Evolutionary conservation across 768 basidiomycete species (phyloP).

Genomic region (Termitomyces sp.): DNA sequence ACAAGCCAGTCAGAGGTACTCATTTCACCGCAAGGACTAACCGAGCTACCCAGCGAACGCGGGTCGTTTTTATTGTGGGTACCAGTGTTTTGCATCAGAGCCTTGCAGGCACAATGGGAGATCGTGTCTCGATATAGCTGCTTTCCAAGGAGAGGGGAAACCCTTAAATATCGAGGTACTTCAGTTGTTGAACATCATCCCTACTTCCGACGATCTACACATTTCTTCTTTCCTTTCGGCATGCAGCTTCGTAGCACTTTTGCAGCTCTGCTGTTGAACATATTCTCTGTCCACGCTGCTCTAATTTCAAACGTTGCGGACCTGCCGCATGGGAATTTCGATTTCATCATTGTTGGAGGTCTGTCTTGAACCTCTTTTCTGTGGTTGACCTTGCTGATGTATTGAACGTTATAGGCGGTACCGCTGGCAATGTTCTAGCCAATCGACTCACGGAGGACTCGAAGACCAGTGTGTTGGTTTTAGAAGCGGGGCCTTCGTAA

Average conservation of each 20-base stretch:
- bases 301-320: constrained; percentile 2
- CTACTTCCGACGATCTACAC: background rate
- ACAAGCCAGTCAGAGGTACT: background rate
- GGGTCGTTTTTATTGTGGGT: background rate
- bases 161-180: background rate
- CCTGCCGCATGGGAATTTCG: background rate
- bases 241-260: constrained; percentile 5
- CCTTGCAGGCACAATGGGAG: background rate
- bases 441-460: constrained; percentile 18
- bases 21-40: background rate
- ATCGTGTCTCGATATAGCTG: background rate
- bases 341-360: constrained; percentile 10
- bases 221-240: background rate
- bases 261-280: background rate
- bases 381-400: background rate
- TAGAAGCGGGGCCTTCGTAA: constrained; percentile 19
- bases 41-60: background rate
- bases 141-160: background rate
- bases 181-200: background rate
- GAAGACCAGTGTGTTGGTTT: constrained; percentile 14
- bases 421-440: constrained; percentile 13
- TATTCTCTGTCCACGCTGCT: constrained; percentile 2
- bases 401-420: constrained; percentile 4
- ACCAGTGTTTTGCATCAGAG: background rate
- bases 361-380: background rate